Percentiles rank a stretch among this genome's conserved stretches.
phyloP scores from a whole-genome alignment of 495 filamentous ascomycete genomes.

The Penicillium samsonianum region DNA sequence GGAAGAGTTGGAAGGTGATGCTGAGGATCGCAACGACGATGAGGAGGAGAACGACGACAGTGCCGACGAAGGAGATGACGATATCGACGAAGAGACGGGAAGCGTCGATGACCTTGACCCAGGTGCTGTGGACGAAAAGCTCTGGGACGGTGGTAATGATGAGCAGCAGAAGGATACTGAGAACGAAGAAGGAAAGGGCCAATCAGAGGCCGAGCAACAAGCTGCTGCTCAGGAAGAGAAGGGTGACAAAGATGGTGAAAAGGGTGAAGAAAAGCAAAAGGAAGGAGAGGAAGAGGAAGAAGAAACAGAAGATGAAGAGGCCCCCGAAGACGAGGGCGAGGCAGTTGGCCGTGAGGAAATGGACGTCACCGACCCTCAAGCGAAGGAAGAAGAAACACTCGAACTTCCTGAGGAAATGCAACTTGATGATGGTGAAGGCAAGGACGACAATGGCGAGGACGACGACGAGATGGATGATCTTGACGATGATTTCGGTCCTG shows the following conservation, averaged over 20 bases:
- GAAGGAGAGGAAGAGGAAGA: constrained; percentile 56
- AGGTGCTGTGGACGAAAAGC: constrained; percentile 90
- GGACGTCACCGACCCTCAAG: constrained; percentile 67
- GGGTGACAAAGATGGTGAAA: constrained; percentile 41
- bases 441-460: constrained; percentile 62
- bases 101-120: constrained; percentile 87
- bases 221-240: constrained; percentile 60
- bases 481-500: constrained; percentile 61
- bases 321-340: constrained; percentile 62
- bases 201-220: constrained; percentile 63
- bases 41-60: constrained; percentile 60
- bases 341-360: constrained; percentile 59
- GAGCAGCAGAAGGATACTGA: constrained; percentile 81
- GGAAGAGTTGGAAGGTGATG: constrained; percentile 64
- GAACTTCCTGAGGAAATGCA: constrained; percentile 71
- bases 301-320: constrained; percentile 58
- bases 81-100: constrained; percentile 85
- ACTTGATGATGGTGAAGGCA: constrained; percentile 64
- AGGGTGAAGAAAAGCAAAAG: constrained; percentile 47
- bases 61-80: constrained; percentile 58
- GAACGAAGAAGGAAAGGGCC: constrained; percentile 67
- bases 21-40: constrained; percentile 57
- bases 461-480: constrained; percentile 75
- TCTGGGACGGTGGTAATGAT: constrained; percentile 87
- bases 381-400: constrained; percentile 68